Conservation (phyloP, 2,329 filamentous ascomycete genomes). For the Ascochyta lentis region DNA sequence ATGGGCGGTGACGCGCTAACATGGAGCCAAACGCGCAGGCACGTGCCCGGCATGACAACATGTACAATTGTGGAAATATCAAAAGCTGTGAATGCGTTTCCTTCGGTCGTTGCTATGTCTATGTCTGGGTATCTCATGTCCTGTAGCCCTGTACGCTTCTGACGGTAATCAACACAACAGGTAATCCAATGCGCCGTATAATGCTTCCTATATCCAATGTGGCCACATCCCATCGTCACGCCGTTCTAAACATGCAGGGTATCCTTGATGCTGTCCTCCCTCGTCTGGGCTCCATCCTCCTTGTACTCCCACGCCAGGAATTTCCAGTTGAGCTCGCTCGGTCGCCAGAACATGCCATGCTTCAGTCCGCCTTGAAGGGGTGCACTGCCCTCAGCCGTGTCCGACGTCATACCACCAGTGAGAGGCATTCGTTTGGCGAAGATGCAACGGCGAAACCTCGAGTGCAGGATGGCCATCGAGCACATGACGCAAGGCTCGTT, state of each 20-base stretch:
- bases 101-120: slow-evolving; percentile 3
- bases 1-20: slow-evolving; percentile 23
- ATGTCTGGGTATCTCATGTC: slow-evolving; percentile 18
- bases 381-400: slow-evolving; percentile 50
- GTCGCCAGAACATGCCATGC: slow-evolving; percentile 70
- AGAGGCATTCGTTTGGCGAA: slow-evolving; percentile 80
- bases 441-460: slow-evolving; percentile 84
- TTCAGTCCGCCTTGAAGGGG: slow-evolving; percentile 44
- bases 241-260: slow-evolving; percentile 41
- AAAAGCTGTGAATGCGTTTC: not conserved
- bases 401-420: slow-evolving; percentile 83
- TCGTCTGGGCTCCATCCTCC: slow-evolving; percentile 22
- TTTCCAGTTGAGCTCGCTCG: slow-evolving; percentile 83
- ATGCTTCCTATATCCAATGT: slow-evolving; percentile 38
- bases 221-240: slow-evolving; percentile 1
- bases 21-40: slow-evolving; percentile 25
- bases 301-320: slow-evolving; percentile 80
- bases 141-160: slow-evolving; percentile 2
- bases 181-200: slow-evolving; percentile 31
- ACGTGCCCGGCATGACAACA: slow-evolving; percentile 22
- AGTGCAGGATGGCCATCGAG: slow-evolving; percentile 94
- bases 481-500: slow-evolving; percentile 98
- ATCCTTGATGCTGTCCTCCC: slow-evolving; percentile 27
- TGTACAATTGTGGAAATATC: not conserved
- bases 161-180: slow-evolving; percentile 14